Evolutionary conservation across 495 filamentous ascomycete genomes (phyloP).

Genomic region (Hyaloscypha hepaticicola): DNA sequence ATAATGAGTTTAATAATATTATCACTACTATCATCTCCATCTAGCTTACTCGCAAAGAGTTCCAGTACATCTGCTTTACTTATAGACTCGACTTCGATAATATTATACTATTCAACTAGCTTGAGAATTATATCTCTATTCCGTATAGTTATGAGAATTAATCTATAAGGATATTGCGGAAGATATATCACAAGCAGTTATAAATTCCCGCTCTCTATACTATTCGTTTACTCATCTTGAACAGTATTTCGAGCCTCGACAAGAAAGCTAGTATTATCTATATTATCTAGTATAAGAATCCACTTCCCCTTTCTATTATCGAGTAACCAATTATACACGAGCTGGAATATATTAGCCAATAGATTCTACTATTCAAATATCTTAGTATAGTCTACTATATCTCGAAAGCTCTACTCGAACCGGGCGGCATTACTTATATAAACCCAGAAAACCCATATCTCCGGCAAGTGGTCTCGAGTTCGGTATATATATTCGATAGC

Average conservation of each 20-base stretch:
- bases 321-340: constrained; percentile 41
- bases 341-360: constrained; percentile 40
- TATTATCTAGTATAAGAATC: constrained; percentile 48
- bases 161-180: constrained; percentile 36
- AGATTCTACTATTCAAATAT: constrained; percentile 39
- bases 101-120: constrained; percentile 37
- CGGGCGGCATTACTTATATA: constrained; percentile 40
- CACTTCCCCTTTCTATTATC: constrained; percentile 36
- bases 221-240: constrained; percentile 24
- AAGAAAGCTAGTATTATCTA: constrained; percentile 37
- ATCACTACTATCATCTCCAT: constrained; percentile 14
- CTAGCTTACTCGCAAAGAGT: constrained; percentile 44
- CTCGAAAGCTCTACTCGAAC: constrained; percentile 41
- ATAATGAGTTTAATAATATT: constrained; percentile 26
- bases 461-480: constrained; percentile 36
- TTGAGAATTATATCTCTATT: constrained; percentile 32
- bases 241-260: constrained; percentile 24
- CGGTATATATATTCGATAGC: constrained; percentile 38
- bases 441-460: constrained; percentile 53
- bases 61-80: constrained; percentile 32
- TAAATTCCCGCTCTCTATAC: constrained; percentile 9
- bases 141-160: constrained; percentile 43
- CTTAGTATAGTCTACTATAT: constrained; percentile 40
- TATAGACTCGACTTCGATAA: constrained; percentile 43
- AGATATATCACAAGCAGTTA: constrained; percentile 30